Evolutionary conservation across 495 filamentous ascomycete species (phyloP), one percentile per base, ranked within the genome.

Genomic region (Aspergillus ellipticus): DNA sequence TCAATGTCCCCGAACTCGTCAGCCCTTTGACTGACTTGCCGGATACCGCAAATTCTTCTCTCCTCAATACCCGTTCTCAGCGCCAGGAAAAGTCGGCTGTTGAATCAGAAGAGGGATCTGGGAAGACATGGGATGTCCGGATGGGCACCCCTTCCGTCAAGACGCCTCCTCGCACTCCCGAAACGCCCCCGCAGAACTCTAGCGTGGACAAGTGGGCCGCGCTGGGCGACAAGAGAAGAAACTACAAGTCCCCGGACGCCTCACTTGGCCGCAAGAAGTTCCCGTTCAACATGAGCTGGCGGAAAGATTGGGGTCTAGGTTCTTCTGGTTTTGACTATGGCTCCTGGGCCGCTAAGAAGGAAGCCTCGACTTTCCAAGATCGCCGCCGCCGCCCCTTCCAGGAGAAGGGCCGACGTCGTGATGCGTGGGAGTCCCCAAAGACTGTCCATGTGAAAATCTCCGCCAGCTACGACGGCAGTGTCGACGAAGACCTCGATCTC

Each of bases 171-270:
- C 65, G 77, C 4, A 60, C 74, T 55, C 79, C 74, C 39, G 84
- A 84, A 49, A 79, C 79, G 15, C 73, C 79, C 4, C 74, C 79
- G 9, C 79, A 80, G 68, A 76, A 74, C 17, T 75, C 73, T 57
- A 74, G 77, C 58, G 64, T 89, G 43, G 92, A 97, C 75, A 96
- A 93, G 68, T 97, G 92, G 92, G 80, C 88, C 2, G 86, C 83
- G 7, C 76, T 97, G 9, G 92, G 92, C 50, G 89, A 93, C 55
- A 85, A 87, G 62, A 78, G 90, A 37, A 85, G 89, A 60, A 87
- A 84, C 37, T 81, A 77, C 66, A 84, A 83, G 26, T 75, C 74
- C 39, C 72, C 73, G 4, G 70, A 72, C 55, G 64, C 66, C 56
- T 69, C 66, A 57, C 75, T 69, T 51, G 67, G 62, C 61, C 71